Evolutionary conservation across 2,329 filamentous ascomycete species (phyloP).

Genomic region (Chrysoporthe austroafricana): DNA sequence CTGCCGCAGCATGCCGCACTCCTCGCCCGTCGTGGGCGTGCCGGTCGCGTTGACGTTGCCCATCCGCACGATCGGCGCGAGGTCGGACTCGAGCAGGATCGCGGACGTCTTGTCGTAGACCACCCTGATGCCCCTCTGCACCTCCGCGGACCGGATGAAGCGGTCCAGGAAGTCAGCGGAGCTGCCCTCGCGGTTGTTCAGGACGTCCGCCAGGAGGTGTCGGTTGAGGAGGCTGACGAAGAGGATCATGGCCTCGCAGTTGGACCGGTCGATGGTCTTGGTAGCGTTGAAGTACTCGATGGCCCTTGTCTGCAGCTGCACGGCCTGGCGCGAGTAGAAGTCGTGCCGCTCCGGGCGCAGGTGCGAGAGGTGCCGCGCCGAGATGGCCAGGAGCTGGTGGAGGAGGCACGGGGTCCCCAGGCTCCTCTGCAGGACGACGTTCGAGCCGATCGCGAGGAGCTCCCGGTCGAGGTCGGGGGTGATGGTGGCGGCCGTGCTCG

Average conservation of each 20-base stretch:
- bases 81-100: constrained; percentile 41
- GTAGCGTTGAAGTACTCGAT: constrained; percentile 43
- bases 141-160: constrained; percentile 44
- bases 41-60: background rate
- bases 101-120: constrained; percentile 41
- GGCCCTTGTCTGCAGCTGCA: constrained; percentile 49
- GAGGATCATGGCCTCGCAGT: constrained; percentile 47
- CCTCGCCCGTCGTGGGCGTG: background rate
- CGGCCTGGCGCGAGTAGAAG: constrained; percentile 43
- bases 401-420: constrained; percentile 7
- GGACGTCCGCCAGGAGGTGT: constrained; percentile 53
- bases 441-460: background rate
- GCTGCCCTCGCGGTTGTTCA: constrained; percentile 43
- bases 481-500: constrained; percentile 1
- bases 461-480: background rate
- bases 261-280: constrained; percentile 37
- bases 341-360: constrained; percentile 27
- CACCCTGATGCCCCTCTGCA: constrained; percentile 49
- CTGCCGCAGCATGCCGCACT: background rate
- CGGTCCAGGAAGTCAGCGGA: constrained; percentile 46
- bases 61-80: constrained; percentile 34
- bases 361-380: constrained; percentile 9
- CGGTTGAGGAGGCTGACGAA: constrained; percentile 50
- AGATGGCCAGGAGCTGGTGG: constrained; percentile 15
- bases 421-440: constrained; percentile 2